Evolutionary conservation across 345 rosid species (phyloP).

Genomic region (Iberis pinnata): DNA sequence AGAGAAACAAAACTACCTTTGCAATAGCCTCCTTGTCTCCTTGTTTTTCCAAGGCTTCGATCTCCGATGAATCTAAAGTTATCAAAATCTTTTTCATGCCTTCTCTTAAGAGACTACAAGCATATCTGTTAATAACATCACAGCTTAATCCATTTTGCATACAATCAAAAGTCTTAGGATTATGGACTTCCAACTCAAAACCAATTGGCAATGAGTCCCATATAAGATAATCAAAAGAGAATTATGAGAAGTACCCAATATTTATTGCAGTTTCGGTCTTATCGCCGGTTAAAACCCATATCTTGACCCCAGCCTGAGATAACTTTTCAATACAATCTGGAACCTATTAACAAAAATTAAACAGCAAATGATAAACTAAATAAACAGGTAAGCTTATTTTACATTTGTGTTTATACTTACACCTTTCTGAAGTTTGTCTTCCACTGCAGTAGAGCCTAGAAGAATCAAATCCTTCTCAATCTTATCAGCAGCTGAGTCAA

Average conservation of each 20-base stretch:
- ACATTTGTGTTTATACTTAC: slow-evolving; percentile 33
- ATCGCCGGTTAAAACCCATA: slow-evolving; percentile 94
- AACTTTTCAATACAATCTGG: slow-evolving; percentile 69
- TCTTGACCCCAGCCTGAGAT: slow-evolving; percentile 61
- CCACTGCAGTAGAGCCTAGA: slow-evolving; percentile 92
- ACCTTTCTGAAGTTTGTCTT: slow-evolving; percentile 87
- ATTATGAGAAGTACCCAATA: slow-evolving; percentile 53
- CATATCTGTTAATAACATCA: slow-evolving; percentile 46
- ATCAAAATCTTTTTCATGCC: slow-evolving; percentile 59
- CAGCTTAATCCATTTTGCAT: slow-evolving; percentile 10
- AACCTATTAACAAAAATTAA: slow-evolving; percentile 37
- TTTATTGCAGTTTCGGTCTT: slow-evolving; percentile 87
- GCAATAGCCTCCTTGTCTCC: slow-evolving; percentile 45
- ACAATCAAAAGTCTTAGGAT: too few species aligned
- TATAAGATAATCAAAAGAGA: slow-evolving; percentile 3
- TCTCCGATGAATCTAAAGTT: slow-evolving; percentile 58
- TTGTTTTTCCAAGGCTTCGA: slow-evolving; percentile 52
- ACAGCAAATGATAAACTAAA: not conserved
- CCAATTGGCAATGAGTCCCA: too few species aligned
- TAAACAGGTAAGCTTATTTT: not conserved
- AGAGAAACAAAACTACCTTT: slow-evolving; percentile 37
- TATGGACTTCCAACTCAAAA: too few species aligned
- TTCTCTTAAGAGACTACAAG: slow-evolving; percentile 68
- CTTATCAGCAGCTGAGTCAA: slow-evolving; percentile 50
- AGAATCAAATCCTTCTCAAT: slow-evolving; percentile 71